Conservation (phyloP, 331 rosid species). For the Quercus phellos region DNA sequence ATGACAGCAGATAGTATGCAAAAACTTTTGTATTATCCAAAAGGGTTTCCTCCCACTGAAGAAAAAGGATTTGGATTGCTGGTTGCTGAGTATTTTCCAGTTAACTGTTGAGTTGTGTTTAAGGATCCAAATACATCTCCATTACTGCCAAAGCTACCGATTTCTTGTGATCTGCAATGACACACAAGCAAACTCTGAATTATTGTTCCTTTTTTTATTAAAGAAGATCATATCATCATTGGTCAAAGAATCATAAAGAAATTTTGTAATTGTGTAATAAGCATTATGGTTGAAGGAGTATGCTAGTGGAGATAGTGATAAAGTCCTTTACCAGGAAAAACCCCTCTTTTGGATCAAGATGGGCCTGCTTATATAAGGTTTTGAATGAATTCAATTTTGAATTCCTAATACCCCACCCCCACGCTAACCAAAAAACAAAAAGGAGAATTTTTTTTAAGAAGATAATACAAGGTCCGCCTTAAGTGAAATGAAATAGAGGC, state of each 20-base stretch:
- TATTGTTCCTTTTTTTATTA: not conserved
- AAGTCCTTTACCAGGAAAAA: not conserved
- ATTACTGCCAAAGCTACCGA: slow-evolving; percentile 24
- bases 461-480: not conserved
- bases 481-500: not conserved
- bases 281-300: not conserved
- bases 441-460: not conserved
- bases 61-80: slow-evolving; percentile 23
- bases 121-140: slow-evolving; percentile 24
- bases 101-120: slow-evolving; percentile 30
- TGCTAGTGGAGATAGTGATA: not conserved
- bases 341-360: not conserved
- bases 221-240: not conserved
- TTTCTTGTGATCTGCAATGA: slow-evolving; percentile 37
- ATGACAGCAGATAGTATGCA: not conserved
- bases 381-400: not conserved
- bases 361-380: not conserved
- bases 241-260: not conserved
- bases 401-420: not conserved
- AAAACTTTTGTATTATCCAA: slow-evolving; percentile 35
- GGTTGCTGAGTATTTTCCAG: slow-evolving; percentile 24
- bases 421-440: not conserved
- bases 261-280: not conserved
- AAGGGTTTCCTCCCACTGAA: slow-evolving; percentile 59
- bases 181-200: not conserved